Evolutionary conservation across 2,329 filamentous ascomycete species (phyloP), one percentile per base, ranked within the genome.

Genomic region (Coleophoma eucalyptorum): DNA sequence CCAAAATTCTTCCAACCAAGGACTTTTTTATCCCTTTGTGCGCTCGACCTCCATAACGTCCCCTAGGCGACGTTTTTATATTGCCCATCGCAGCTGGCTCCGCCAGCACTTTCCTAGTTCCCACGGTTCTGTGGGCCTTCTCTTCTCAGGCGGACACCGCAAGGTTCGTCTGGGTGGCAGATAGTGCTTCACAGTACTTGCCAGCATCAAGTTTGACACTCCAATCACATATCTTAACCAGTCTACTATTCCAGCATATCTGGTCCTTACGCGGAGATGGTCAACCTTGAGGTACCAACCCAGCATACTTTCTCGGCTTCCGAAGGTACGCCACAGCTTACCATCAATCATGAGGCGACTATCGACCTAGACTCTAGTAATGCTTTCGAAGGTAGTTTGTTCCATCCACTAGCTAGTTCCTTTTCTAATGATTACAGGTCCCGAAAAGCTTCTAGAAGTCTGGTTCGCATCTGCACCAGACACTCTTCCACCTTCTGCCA

Each of bases 161-260:
- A 90, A 87, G 83, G 87, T 92, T 92, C 90, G 89, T 93, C 90
- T 95, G 90, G 84, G 90, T 81, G 84, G 89, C 85, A 95, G 91
- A 90, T 88, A 91, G 90, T 89, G 91, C 90, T 94, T 88, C 88
- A 87, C 86, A 80, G 81, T 83, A 78, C 77, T 64, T 63, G 55
- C 55, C 56, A 57, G 46, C 43, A 53, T 35, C 42, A 40, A 44
- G 53, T n/a, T 31, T 44, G 42, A 31, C 20, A 48, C 41, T 43
- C 31, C 46, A 53, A 50, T 53, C 45, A 55, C 51, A 54, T 42
- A 46, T 49, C 55, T 58, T 60, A 54, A 35, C 57, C 56, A 55
- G 54, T 52, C 55, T 48, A 50, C 34, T 44, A 49, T 37, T 49
- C 34, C 32, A 35, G 38, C 34, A 41, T 44, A 41, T 7, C 20